A percentile compares a stretch with the other conserved stretches of the same genome.
phyloP scores from a whole-genome alignment of 140 eudicot species.

The Bidens hawaiensis region DNA sequence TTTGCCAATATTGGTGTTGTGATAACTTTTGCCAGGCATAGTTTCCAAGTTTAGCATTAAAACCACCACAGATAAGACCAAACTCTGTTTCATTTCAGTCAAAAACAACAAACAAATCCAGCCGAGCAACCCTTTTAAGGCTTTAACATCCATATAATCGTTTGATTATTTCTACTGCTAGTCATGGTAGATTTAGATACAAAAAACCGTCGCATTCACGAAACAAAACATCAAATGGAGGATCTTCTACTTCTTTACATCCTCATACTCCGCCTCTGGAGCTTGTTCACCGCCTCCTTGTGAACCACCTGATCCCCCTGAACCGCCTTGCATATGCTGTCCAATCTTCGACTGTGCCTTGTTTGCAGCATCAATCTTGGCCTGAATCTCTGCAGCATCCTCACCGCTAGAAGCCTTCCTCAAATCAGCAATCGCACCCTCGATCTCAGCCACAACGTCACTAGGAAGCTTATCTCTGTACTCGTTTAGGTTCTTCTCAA shows the following conservation, averaged over 20 bases:
- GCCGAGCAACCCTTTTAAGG: neutral
- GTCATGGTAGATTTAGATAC: constrained; percentile 14
- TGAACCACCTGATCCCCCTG: constrained; percentile 58
- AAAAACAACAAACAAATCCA: neutral
- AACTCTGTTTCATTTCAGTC: neutral
- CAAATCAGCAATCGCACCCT: constrained; percentile 66
- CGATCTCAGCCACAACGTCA: constrained; percentile 71
- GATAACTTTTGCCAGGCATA: too few species aligned
- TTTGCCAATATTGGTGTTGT: too few species aligned
- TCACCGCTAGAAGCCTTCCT: constrained; percentile 55
- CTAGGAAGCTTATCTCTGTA: constrained; percentile 56
- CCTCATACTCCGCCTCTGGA: constrained; percentile 84
- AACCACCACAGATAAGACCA: neutral
- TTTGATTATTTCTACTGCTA: constrained; percentile 26
- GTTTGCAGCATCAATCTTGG: constrained; percentile 85
- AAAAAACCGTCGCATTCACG: constrained; percentile 10
- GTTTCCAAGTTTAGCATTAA: neutral
- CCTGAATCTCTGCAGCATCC: constrained; percentile 52
- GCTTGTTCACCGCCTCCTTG: constrained; percentile 70
- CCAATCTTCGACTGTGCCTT: constrained; percentile 91
- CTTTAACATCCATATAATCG: constrained; percentile 14
- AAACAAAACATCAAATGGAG: neutral
- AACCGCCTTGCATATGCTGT: constrained; percentile 65
- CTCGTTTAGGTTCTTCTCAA: constrained; percentile 45
- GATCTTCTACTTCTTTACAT: constrained; percentile 66